Percentiles rank a stretch among this genome's conserved stretches.
Evolutionary conservation across 2,329 filamentous ascomycete species (phyloP).

Genomic region (Rhynchosporium graminicola): DNA sequence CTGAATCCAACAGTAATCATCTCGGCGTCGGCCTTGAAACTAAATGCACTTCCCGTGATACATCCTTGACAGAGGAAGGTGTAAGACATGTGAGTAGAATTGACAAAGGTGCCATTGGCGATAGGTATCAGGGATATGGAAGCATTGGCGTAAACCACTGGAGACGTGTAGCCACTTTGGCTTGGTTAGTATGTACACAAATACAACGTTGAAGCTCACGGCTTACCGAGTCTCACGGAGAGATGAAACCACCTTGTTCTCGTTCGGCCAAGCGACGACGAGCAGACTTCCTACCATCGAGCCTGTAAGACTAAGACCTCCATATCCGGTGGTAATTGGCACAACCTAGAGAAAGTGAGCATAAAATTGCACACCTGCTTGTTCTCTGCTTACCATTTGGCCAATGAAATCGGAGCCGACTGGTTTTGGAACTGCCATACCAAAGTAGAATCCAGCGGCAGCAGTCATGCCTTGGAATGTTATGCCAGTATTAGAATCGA

Average conservation of each 20-base stretch:
- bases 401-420: constrained; percentile 55
- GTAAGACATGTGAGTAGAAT: constrained; percentile 53
- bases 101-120: constrained; percentile 53
- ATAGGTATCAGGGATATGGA: constrained; percentile 42
- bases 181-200: not conserved
- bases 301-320: constrained; percentile 50
- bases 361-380: not conserved
- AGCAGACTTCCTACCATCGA: constrained; percentile 51
- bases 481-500: constrained; percentile 49
- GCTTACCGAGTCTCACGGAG: constrained; percentile 44
- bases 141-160: constrained; percentile 46
- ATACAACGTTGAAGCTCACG: constrained; percentile 27
- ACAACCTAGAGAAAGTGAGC: constrained; percentile 11
- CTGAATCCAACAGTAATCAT: constrained; percentile 35
- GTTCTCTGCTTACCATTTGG: constrained; percentile 49
- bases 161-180: constrained; percentile 48
- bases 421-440: constrained; percentile 52
- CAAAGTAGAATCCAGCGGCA: constrained; percentile 48
- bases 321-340: constrained; percentile 46
- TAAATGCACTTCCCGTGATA: constrained; percentile 34
- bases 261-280: constrained; percentile 53
- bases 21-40: constrained; percentile 29
- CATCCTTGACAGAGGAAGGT: constrained; percentile 55
- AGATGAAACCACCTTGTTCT: constrained; percentile 45
- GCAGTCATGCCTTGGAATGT: constrained; percentile 45